phyloP scores from a whole-genome alignment of 495 filamentous ascomycete species.

The Tricharina praecox region DNA sequence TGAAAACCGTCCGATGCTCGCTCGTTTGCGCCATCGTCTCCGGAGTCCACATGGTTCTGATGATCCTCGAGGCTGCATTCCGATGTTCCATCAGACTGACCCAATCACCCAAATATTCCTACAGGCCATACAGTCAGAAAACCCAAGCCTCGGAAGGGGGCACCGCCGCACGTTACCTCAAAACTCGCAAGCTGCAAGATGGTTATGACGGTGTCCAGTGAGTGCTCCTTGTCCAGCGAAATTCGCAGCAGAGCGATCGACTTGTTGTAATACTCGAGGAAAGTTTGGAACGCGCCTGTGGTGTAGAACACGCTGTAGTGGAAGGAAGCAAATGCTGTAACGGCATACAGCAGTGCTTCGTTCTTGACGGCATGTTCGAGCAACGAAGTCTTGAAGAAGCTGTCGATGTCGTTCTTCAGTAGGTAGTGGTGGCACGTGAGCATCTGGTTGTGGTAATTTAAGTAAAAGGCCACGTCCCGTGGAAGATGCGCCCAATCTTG shows the following conservation, averaged over 20 bases:
- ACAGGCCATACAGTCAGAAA: conserved; percentile 2
- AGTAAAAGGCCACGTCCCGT: conserved; percentile 56
- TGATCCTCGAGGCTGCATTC: conserved; percentile 67
- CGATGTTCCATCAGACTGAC: conserved; percentile 82
- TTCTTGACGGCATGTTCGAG: conserved; percentile 55
- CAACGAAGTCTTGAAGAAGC: conserved; percentile 57
- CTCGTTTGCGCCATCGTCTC: conserved; percentile 54
- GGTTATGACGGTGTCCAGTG: conserved; percentile 60
- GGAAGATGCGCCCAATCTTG: conserved; percentile 28
- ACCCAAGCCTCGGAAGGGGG: not conserved
- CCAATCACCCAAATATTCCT: conserved; percentile 95
- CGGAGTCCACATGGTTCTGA: conserved; percentile 62
- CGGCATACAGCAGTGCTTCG: conserved; percentile 71
- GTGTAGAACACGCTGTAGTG: conserved; percentile 55
- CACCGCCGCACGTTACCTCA: conserved; percentile 46
- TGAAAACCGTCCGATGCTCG: conserved; percentile 51
- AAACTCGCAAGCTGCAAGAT: conserved; percentile 85
- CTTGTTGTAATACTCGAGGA: conserved; percentile 78
- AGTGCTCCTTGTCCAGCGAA: conserved; percentile 52
- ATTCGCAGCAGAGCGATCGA: conserved; percentile 60
- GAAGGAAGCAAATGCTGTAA: conserved; percentile 84
- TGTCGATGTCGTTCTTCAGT: conserved; percentile 44
- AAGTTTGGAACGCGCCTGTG: conserved; percentile 56
- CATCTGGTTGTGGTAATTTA: conserved; percentile 58
- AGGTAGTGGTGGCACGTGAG: conserved; percentile 69